Percentiles rank a stretch among this genome's conserved stretches.
Conservation (phyloP, 2,329 filamentous ascomycete species). For the Paraphoma sp. region DNA sequence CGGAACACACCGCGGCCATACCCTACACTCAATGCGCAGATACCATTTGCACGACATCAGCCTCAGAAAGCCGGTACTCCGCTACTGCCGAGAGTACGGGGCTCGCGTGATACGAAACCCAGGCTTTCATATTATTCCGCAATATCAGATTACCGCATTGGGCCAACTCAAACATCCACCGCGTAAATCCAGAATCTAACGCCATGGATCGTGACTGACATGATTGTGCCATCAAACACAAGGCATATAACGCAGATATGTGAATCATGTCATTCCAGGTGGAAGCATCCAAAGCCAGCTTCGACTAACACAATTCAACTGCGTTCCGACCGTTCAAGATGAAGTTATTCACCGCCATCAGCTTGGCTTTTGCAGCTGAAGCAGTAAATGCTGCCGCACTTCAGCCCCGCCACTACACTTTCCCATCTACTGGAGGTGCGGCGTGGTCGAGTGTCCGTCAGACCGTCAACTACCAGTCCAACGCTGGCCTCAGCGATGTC, state of each 20-base stretch:
- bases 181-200: slow-evolving; percentile 30
- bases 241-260: slow-evolving; percentile 5
- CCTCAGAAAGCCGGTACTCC: slow-evolving; percentile 16
- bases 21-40: not conserved
- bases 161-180: slow-evolving; percentile 26
- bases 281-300: not conserved
- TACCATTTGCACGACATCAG: slow-evolving; percentile 3
- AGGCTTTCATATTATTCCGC: slow-evolving; percentile 19
- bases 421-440: slow-evolving; percentile 30
- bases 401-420: slow-evolving; percentile 39
- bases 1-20: not conserved
- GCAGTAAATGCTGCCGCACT: slow-evolving; percentile 29
- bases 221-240: not conserved
- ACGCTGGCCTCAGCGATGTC: slow-evolving; percentile 35
- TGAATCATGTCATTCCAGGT: not conserved
- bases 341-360: slow-evolving; percentile 32
- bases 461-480: slow-evolving; percentile 40
- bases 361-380: slow-evolving; percentile 22
- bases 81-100: slow-evolving; percentile 29
- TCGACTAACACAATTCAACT: not conserved
- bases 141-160: slow-evolving; percentile 31
- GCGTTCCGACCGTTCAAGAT: slow-evolving; percentile 16
- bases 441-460: slow-evolving; percentile 43
- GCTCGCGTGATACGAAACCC: slow-evolving; percentile 24
- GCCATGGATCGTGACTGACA: slow-evolving; percentile 8